Evolutionary conservation across 371 early-diverging fungal species (phyloP), one percentile per base, ranked within the genome.

Genomic region (Funneliformis caledonium): DNA sequence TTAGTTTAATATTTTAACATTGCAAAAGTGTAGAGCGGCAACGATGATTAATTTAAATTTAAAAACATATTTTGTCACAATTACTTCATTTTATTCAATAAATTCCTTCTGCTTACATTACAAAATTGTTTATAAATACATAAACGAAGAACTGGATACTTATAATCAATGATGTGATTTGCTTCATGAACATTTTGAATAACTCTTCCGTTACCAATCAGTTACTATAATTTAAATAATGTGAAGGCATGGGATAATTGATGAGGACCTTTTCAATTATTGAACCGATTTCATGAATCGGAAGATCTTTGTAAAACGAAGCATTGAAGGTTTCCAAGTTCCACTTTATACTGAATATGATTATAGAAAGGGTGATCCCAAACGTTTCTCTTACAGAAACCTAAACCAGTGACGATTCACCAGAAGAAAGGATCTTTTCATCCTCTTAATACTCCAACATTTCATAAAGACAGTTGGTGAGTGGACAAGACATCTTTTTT

Each of bases 331-430:
- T 31, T 16, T 56, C 7, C 7, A n/a, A 22, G 14, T 42, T 62
- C n/a, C 31, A 62, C n/a, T n/a, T 62, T 16, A 61, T 16, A 22
- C 22, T 0, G 65, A 45, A 45, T 37, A 37, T 16, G n/a, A 43
- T 47, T n/a, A 4, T 14, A 31, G 37, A 2, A 37, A 37, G 37
- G 3, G 5, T 12, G 62, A 37, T 56, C 11, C 22, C 37, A 76
- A 76, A 26, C 48, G 77, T 64, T 77, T 31, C 26, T 33, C 77
- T 3, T 31, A 77, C 31, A 47, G 62, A 45, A 43, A 14, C 31
- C 48, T 12, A 65, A 65, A 77, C 77, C 67, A 77, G 22, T 14
- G 31, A 7, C 48, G 9, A 77, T 64, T 77, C 0, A 77, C 77
- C 22, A 64, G 9, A 6, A 77, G 8, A 26, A 48, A 47, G 31